A percentile compares a stretch with the other conserved stretches of the same genome.
phyloP scores from a whole-genome alignment of 345 rosid species.

The Citrus unshiu region DNA sequence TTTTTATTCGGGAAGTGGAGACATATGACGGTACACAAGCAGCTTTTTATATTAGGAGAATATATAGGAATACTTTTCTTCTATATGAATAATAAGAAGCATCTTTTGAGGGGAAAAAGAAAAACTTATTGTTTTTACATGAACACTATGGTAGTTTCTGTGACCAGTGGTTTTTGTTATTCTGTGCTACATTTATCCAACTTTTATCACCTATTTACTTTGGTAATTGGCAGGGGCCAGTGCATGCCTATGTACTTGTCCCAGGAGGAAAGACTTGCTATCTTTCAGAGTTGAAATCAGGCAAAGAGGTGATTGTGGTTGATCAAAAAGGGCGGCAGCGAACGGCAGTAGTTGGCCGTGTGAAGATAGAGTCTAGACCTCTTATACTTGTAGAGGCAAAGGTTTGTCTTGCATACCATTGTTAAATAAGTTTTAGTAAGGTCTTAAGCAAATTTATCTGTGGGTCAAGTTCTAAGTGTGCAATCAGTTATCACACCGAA shows the following conservation, averaged over 20 bases:
- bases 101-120: neutral
- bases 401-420: slow-evolving; percentile 30
- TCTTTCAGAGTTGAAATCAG: slow-evolving; percentile 79
- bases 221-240: slow-evolving; percentile 60
- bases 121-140: neutral
- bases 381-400: slow-evolving; percentile 72
- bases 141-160: neutral
- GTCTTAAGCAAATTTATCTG: neutral
- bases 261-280: slow-evolving; percentile 89
- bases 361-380: slow-evolving; percentile 82
- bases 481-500: neutral
- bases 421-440: neutral
- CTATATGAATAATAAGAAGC: neutral
- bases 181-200: neutral
- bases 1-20: neutral
- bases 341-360: slow-evolving; percentile 72
- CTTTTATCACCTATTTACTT: neutral
- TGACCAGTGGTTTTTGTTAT: neutral
- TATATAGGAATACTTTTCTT: neutral
- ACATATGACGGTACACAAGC: neutral
- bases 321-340: slow-evolving; percentile 60
- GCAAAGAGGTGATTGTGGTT: slow-evolving; percentile 62
- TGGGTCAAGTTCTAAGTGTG: neutral
- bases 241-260: slow-evolving; percentile 73
- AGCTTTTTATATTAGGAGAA: neutral